Base-by-base conservation (phyloP, 768 basidiomycete genomes). In the Lanmaoa pseudosensibilis region DNA sequence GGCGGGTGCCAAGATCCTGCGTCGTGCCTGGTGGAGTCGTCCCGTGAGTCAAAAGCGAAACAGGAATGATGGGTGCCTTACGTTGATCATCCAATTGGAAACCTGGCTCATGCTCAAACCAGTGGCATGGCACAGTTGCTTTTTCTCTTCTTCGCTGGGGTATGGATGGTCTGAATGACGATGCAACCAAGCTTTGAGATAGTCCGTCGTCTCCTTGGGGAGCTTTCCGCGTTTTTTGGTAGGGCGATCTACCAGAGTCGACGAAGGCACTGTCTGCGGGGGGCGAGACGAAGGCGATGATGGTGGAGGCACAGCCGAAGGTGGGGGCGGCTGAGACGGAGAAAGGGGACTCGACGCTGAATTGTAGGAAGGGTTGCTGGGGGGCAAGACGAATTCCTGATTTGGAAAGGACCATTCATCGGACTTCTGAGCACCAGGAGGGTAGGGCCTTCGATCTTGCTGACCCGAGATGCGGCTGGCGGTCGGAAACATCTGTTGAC, bases 51-150 rank as follows among this genome's bases (percentile, higher is more conserved):
- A 30, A 66, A 39, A 52, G 38, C 44, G 50, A 56, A 36, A 54
- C 44, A 50, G 23, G 46, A 54, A 33, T 54, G 49, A 57, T 9
- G 78, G 41, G 47, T 19, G 56, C 74, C 83, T 50, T 52, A 83
- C 91, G 64, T 93, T 93, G 67, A 93, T 93, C 91, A 93, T 93
- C 91, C 91, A 93, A 70, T 93, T 93, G 50, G 89, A 91, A 1
- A 93, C 90, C 72, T 94, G 91, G 73, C 81, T 84, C 90, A 93
- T 93, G 75, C 86, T 90, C 60, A 94, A 75, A 25, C 90, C 90
- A 2, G 91, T 94, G 39, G 88, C 88, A 64, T 88, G 83, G 72
- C 91, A 93, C 61, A 94, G 75, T 69, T 90, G 88, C 67, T 92
- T 92, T 75, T 94, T 94, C 79, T 93, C 91, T 59, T 92, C 90